Evolutionary conservation across 2,329 filamentous ascomycete genomes (phyloP), one percentile per base, ranked within the genome.

Genomic region (Hypoxylon sp.): DNA sequence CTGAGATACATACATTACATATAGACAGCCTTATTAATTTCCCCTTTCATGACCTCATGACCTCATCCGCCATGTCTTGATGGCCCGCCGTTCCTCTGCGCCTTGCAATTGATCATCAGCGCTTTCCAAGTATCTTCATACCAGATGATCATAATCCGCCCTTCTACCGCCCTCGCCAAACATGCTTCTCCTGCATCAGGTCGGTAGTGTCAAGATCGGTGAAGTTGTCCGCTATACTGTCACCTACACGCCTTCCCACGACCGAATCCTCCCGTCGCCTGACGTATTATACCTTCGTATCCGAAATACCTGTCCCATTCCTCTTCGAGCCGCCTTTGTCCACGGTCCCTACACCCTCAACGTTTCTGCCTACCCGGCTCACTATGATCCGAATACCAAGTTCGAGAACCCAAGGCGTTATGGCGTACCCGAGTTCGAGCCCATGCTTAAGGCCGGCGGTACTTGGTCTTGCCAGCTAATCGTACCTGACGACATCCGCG

Each of bases 311-410:
- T 95, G 90, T 33, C 89, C 91, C 55, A 91, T 97, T 63, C 91
- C 95, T 13, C 81, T 98, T 33, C 91, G 95, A 70, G 95, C 95
- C 50, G 95, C 95, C 54, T 99, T 97, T 73, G 88, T 99, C 50
- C 95, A 97, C 76, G 95, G 95, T 0, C 95, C 95, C 1, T 99
- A 99, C 73, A 96, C 88, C 0, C 83, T 98, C 31, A 92, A 92
- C 69, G 89, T 93, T 45, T 88, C 93, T 48, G 90, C 92, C 20
- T 96, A 96, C 69, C 92, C 94, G 0, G 83, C 90, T 13, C 85
- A 82, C 42, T 98, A 95, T 78, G 84, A 93, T 69, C 92, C 94
- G 1, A 92, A 97, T 75, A 79, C 82, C 64, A 92, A 91, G 72
- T 88, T 90, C 67, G 84, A 88, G 55, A 81, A 88, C 48, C 83